Conservation (phyloP, 2,329 filamentous ascomycete genomes). For the Pestalotiopsis sp. region DNA sequence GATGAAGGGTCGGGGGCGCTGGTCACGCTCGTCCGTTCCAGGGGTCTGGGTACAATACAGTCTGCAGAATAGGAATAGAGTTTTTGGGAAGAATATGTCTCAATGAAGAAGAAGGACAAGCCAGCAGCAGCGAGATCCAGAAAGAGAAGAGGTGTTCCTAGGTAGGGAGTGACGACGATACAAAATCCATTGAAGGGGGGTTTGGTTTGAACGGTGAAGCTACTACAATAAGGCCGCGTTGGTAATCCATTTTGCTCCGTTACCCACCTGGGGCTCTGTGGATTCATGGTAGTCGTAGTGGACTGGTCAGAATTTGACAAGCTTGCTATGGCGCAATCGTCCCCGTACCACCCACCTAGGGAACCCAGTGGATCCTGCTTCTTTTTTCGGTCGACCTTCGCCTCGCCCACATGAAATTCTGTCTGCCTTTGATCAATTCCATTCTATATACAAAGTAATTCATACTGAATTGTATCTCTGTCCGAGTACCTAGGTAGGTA, state of each 20-base stretch:
- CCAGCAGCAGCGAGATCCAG: neutral
- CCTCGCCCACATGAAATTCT: neutral
- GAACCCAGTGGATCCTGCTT: slow-evolving; percentile 10
- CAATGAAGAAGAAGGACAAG: neutral
- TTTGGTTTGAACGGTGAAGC: neutral
- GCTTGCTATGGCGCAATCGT: slow-evolving; percentile 29
- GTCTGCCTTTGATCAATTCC: neutral
- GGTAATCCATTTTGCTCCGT: neutral
- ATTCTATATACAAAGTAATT: neutral
- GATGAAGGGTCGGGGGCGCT: neutral
- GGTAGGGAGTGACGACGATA: neutral
- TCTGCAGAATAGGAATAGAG: neutral
- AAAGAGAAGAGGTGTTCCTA: neutral
- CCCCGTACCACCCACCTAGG: slow-evolving; percentile 22
- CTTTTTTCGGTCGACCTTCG: neutral
- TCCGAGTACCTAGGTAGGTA: neutral
- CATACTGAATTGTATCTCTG: neutral
- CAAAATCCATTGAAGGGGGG: neutral
- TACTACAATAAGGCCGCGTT: slow-evolving; percentile 8
- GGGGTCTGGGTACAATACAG: neutral
- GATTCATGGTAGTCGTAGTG: neutral
- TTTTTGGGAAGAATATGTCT: neutral
- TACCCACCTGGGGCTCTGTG: slow-evolving; percentile 3
- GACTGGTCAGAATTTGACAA: slow-evolving; percentile 20
- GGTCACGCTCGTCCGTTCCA: neutral